Evolutionary conservation across 2,329 filamentous ascomycete species (phyloP).

Genomic region (Penicillium sp.): DNA sequence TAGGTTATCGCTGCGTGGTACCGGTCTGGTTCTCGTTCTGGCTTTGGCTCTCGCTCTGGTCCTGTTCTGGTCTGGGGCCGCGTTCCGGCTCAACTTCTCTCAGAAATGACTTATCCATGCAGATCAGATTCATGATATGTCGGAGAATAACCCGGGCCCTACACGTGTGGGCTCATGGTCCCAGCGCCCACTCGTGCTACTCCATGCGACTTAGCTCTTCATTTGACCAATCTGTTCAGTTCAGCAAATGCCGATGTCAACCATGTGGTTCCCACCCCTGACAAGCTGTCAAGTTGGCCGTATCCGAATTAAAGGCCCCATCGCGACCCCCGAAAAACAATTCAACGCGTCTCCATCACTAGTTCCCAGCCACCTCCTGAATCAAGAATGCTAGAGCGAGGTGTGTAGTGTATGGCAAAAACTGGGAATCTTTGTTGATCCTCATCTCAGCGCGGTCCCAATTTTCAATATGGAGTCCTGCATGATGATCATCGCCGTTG

Average conservation of each 20-base stretch:
- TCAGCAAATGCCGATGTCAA: neutral
- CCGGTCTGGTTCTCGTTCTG: neutral
- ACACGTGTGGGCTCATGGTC: neutral
- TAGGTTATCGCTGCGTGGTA: neutral
- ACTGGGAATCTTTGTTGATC: neutral
- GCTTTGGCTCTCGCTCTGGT: no score
- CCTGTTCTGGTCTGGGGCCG: no score
- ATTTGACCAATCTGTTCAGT: neutral
- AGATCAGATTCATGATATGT: neutral
- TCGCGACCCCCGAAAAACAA: neutral
- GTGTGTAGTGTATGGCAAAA: neutral
- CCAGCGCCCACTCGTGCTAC: neutral
- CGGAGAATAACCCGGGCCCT: neutral
- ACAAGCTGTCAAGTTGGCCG: constrained; percentile 10
- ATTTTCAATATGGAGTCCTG: neutral
- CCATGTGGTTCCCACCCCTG: neutral
- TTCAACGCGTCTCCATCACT: neutral
- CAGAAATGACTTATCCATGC: neutral
- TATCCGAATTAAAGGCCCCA: constrained; percentile 8
- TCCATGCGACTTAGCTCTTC: neutral
- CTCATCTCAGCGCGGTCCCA: neutral
- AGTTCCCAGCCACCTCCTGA: neutral
- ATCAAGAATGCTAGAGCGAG: neutral
- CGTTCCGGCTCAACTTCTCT: neutral
- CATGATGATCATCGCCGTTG: constrained; percentile 16